Percentiles rank a stretch among this genome's conserved stretches.
Conservation (phyloP, 2,329 filamentous ascomycete genomes). For the Chaetomiaceae sp. region DNA sequence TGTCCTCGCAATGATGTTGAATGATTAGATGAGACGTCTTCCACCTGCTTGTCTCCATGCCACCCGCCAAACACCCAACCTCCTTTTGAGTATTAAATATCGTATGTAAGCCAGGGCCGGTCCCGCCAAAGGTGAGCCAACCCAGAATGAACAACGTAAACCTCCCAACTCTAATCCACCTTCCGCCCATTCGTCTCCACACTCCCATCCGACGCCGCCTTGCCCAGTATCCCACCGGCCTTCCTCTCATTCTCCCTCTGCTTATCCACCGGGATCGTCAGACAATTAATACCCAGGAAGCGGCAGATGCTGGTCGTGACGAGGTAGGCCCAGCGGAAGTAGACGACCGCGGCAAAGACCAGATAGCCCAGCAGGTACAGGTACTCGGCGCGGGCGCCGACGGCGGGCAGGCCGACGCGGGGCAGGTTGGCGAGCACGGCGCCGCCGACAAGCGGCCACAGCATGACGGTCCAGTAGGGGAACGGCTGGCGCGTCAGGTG, state of each 20-base stretch:
- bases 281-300: conserved; percentile 87
- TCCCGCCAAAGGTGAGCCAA: no score
- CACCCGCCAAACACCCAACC: no score
- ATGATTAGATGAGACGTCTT: no score
- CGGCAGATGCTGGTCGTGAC: conserved; percentile 88
- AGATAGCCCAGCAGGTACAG: conserved; percentile 83
- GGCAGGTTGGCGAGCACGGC: conserved; percentile 80
- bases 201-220: conserved; percentile 26
- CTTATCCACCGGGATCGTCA: conserved; percentile 71
- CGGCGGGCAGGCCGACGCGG: conserved; percentile 60
- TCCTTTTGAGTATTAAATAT: no score
- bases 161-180: no score
- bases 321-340: conserved; percentile 86
- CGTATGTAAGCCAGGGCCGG: no score
- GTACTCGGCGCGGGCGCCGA: conserved; percentile 63
- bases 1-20: no score
- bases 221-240: conserved; percentile 8
- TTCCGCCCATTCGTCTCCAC: conserved; percentile 8
- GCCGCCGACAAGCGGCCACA: conserved; percentile 79
- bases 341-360: conserved; percentile 73
- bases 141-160: no score
- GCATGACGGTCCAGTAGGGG: conserved; percentile 91
- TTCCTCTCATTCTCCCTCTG: conserved; percentile 44
- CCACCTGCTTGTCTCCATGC: no score
- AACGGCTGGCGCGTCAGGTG: conserved; percentile 91